These are phyloP conservation scores for Sporormia fimetaria DNA, from an alignment of 495 filamentous ascomycete species.

Conservation along the genomic window DNA sequence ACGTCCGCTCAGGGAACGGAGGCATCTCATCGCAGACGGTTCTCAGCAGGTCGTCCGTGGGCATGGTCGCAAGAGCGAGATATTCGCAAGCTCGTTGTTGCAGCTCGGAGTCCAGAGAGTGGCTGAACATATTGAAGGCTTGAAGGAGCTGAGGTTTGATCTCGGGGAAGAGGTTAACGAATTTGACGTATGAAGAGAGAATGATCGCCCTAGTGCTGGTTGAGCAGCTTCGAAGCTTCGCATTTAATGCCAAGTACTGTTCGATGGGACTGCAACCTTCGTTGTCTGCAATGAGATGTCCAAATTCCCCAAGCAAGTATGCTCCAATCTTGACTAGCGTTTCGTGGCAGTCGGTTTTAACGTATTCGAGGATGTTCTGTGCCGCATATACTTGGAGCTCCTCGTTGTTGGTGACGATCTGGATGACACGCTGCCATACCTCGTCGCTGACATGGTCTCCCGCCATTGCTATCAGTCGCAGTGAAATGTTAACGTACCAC, in stretches of 20 bases:
- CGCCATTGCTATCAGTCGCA: slow-evolving; percentile 89
- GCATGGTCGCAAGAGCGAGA: slow-evolving; percentile 70
- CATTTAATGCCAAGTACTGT: slow-evolving; percentile 86
- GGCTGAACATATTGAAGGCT: slow-evolving; percentile 84
- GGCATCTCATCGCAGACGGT: slow-evolving; percentile 99
- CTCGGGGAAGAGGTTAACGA: slow-evolving; percentile 95
- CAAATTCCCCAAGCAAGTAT: slow-evolving; percentile 92
- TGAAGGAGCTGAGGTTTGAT: slow-evolving; percentile 92
- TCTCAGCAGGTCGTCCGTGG: slow-evolving; percentile 82
- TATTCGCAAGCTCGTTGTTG: slow-evolving; percentile 98
- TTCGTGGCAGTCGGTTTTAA: slow-evolving; percentile 91
- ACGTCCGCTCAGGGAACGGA: slow-evolving; percentile 89
- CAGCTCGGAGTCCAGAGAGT: slow-evolving; percentile 87
- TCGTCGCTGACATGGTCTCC: slow-evolving; percentile 99
- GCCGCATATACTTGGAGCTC: slow-evolving; percentile 95
- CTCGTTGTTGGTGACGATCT: slow-evolving; percentile 99
- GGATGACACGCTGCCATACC: slow-evolving; percentile 98
- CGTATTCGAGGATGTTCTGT: slow-evolving; percentile 76
- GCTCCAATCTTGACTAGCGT: slow-evolving; percentile 95
- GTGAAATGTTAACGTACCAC: slow-evolving; percentile 98
- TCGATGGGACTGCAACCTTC: slow-evolving; percentile 91
- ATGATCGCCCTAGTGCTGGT: slow-evolving; percentile 87
- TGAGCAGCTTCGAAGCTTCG: slow-evolving; percentile 80
- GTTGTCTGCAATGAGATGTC: slow-evolving; percentile 93
- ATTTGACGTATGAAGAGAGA: slow-evolving; percentile 90